Conservation (phyloP, 2,329 filamentous ascomycete species). For the Aspergillus vadensis region DNA sequence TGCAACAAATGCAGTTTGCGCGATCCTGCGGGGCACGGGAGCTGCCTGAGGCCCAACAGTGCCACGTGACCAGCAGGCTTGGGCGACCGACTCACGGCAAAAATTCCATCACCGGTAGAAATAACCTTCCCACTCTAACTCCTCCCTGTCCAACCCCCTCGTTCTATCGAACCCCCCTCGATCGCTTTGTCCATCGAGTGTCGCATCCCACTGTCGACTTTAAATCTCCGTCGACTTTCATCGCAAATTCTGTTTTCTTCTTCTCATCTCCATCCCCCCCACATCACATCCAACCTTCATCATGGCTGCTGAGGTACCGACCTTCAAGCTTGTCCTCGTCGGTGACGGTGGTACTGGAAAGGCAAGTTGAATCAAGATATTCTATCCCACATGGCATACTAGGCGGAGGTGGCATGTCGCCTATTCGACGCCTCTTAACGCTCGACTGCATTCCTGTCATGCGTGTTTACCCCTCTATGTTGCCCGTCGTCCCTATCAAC, state of each 20-base stretch:
- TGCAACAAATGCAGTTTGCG: not conserved
- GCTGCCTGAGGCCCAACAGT: conserved; percentile 20
- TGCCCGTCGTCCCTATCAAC: conserved; percentile 25
- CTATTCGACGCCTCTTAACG: not conserved
- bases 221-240: conserved; percentile 16
- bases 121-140: conserved; percentile 30
- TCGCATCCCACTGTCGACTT: conserved; percentile 26
- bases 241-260: conserved; percentile 13
- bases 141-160: conserved; percentile 25
- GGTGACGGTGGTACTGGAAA: conserved; percentile 99
- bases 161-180: conserved; percentile 22
- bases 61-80: conserved; percentile 23
- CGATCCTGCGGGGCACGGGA: conserved; percentile 20
- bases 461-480: conserved; percentile 19
- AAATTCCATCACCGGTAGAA: conserved; percentile 33
- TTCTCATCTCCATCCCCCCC: conserved; percentile 11
- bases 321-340: conserved; percentile 99
- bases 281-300: conserved; percentile 23
- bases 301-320: conserved; percentile 73
- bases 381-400: not conserved
- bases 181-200: conserved; percentile 20
- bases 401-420: not conserved
- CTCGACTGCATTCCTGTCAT: conserved; percentile 3
- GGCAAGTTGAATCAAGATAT: conserved; percentile 59
- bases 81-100: conserved; percentile 29